phyloP scores from a whole-genome alignment of 352 stramenopile species.

The Phytophthora idaei region DNA sequence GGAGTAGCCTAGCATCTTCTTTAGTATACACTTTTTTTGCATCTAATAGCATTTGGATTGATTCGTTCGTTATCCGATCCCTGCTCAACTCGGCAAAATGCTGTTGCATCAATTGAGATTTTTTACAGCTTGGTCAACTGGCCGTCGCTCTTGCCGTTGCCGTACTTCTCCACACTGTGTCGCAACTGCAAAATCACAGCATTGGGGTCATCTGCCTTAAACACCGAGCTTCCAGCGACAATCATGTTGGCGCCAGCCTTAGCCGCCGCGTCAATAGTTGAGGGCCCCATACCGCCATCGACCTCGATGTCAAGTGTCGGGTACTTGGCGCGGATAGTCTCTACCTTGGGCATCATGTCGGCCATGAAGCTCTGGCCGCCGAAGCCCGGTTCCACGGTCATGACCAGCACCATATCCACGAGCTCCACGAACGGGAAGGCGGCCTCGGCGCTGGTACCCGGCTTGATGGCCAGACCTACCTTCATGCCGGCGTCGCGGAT shows the following conservation, averaged over 20 bases:
- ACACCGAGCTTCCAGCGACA: constrained; percentile 95
- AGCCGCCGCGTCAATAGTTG: constrained; percentile 94
- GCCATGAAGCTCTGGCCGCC: constrained; percentile 97
- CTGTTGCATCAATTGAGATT: not conserved
- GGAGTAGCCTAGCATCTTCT: constrained; percentile 15
- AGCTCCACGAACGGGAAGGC: constrained; percentile 86
- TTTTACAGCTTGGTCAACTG: constrained; percentile 61
- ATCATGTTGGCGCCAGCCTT: constrained; percentile 97
- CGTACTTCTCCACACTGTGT: constrained; percentile 79
- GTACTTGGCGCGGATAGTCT: constrained; percentile 88
- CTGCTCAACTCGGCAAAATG: not conserved
- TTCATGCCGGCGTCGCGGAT: constrained; percentile 93
- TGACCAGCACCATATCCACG: constrained; percentile 97
- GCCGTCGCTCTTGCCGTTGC: constrained; percentile 76
- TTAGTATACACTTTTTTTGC: constrained; percentile 36
- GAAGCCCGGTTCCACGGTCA: constrained; percentile 98
- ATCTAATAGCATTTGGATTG: constrained; percentile 38
- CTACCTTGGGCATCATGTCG: constrained; percentile 96
- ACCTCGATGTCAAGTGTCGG: constrained; percentile 97
- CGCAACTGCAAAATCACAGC: constrained; percentile 82
- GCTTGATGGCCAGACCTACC: constrained; percentile 96
- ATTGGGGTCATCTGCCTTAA: constrained; percentile 77
- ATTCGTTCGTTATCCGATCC: constrained; percentile 13
- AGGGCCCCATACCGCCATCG: constrained; percentile 94
- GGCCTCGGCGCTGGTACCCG: constrained; percentile 90